Evolutionary conservation across 75 land plant genomes (phyloP), one percentile per base, ranked within the genome.

Genomic region (Sequoia sempervirens): DNA sequence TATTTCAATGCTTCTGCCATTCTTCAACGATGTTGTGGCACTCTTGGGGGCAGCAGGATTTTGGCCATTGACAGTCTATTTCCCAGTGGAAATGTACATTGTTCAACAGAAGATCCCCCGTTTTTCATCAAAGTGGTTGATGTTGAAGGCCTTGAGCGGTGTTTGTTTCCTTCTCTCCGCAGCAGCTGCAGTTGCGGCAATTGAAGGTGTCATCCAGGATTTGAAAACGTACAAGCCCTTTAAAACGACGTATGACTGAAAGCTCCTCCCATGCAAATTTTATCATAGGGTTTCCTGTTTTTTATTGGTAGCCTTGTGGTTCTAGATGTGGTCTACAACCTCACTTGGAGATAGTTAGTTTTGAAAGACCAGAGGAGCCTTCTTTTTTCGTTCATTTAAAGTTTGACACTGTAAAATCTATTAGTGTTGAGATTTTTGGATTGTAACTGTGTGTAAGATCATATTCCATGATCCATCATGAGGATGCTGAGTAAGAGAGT

Each of bases 41-140:
- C 76, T 92, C 8, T 14, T 92, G 73, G 92, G 93, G 0, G 90
- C 93, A 17, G 28, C 87, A 12, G 85, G 85, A 6, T 92, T 92
- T 84, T 92, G 92, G 92, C 93, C 93, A 0, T 78, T 92, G 40
- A 92, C 92, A 18, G 92, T 92, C 18, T 90, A 92, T 73, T 90
- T 92, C 68, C 93, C 92, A 10, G 82, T 92, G 5, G 88, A 85
- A 68, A 92, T 92, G 92, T 90, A 84, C 69, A 84, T 90, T 1
- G 73, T 8, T 0, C 91, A 85, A 47, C 58, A 41, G n/a, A 75
- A 87, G 47, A 69, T 92, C 20, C 46, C 23, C 4, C 50, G 54
- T 20, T 86, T 81, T 76, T 70, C 86, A 4, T 38, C 18, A 37
- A 84, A 85, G 69, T 85, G 92, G 92, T 34, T 83, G 8, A 23